Conservation (phyloP, 1,284 basidiomycete genomes). For the Ganoderma sp. region DNA sequence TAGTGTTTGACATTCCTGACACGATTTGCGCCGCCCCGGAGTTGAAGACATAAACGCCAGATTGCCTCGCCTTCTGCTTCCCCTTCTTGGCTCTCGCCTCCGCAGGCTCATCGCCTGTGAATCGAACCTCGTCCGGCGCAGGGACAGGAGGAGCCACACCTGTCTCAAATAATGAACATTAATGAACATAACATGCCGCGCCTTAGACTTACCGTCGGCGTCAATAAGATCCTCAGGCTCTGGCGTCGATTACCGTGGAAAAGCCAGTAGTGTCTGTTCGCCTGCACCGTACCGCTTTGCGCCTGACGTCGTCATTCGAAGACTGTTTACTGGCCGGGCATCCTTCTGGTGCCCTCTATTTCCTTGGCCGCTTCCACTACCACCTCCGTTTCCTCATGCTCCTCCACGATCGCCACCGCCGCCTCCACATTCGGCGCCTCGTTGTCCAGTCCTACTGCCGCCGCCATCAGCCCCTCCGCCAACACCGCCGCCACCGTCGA, state of each 20-base stretch:
- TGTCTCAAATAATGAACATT: not conserved
- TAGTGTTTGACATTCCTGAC: constrained; percentile 25
- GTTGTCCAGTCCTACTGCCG: not conserved
- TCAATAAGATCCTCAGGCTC: constrained; percentile 4
- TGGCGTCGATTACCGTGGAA: constrained; percentile 17
- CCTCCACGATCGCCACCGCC: too few relatives aligned
- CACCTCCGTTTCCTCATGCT: too few relatives aligned
- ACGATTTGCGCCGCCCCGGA: constrained; percentile 22
- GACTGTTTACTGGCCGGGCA: not conserved
- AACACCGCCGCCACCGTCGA: not conserved
- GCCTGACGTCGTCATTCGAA: constrained; percentile 24
- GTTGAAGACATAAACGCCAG: constrained; percentile 30
- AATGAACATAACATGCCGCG: not conserved
- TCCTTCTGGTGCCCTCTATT: not conserved
- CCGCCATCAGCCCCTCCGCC: too few relatives aligned
- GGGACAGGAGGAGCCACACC: not conserved
- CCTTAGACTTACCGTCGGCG: not conserved
- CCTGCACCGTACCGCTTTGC: constrained; percentile 28
- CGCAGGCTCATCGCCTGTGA: constrained; percentile 20
- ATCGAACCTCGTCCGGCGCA: constrained; percentile 16
- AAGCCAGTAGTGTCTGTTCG: constrained; percentile 30
- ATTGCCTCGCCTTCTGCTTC: constrained; percentile 23
- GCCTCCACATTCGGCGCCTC: not conserved
- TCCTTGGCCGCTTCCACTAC: constrained; percentile 8
- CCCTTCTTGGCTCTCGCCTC: constrained; percentile 21